Base-by-base conservation (phyloP, 257 asterid species). In the Primulina eburnea region DNA sequence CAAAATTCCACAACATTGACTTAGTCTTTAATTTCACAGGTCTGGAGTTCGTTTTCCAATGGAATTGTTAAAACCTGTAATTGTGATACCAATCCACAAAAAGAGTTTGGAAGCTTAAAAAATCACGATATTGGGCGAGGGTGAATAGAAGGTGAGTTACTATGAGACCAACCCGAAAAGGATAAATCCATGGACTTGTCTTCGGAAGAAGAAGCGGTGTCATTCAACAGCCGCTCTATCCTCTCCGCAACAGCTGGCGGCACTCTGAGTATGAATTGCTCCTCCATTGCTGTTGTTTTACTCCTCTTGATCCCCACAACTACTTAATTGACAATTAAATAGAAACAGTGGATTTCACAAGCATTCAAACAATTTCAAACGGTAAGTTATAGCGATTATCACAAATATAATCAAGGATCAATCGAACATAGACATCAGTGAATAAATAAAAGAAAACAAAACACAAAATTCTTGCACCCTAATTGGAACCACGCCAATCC, bases 131-230 rank as follows among this genome's bases (percentile, higher is more conserved):
- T 11, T 43, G 53, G n/a, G n/a, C n/a, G 53, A 43, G 53, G 53
- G 53, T 12, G 53, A 35, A 9, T 8, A 35, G 10, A 35, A 35
- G 10, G 40, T 7, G 40, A 35, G 24, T 21, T 21, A 7, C 6
- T 11, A 55, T 7, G 47, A 34, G 18, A 59, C 61, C 34, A 74
- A 93, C 99, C 96, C 17, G 89, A 78, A 77, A 93, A 90, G 37
- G 89, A 74, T 77, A 90, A 81, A 76, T 89, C 95, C 83, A 93
- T 64, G 33, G 87, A 79, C 75, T 86, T 88, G 77, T 91, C 97
- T 21, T 82, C 95, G 20, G 96, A 87, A 80, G 97, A 83, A 32
- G 90, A 84, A 30, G 90, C 69, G 33, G 90, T 71, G 63, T 94
- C 99, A 32, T 79, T 88, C 57, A 94, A 76, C 34, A 91, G 85